A percentile compares a stretch with the other conserved stretches of the same genome.
phyloP scores from a whole-genome alignment of 106 monocot genomes.

The Narthecium ossifragum region DNA sequence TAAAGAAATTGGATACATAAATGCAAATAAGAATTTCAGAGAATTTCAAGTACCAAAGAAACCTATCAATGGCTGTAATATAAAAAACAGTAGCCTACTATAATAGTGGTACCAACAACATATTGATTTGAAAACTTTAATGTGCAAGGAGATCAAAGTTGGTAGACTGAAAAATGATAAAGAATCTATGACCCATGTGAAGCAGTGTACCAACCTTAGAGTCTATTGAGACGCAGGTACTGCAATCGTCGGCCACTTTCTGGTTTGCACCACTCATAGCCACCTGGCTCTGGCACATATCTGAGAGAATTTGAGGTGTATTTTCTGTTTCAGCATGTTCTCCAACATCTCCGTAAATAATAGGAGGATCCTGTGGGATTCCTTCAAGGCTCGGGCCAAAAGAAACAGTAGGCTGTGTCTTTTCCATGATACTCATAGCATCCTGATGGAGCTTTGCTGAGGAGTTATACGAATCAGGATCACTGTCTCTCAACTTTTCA shows the following conservation, averaged over 20 bases:
- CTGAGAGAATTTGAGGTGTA: conserved; percentile 22
- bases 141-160: too few species aligned
- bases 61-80: too few species aligned
- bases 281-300: conserved; percentile 13
- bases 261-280: conserved; percentile 9
- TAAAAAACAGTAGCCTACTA: too few species aligned
- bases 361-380: conserved; percentile 10
- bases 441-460: conserved; percentile 11
- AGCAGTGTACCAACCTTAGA: conserved; percentile 44
- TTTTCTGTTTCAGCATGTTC: conserved; percentile 26
- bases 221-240: conserved; percentile 8
- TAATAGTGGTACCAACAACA: too few species aligned
- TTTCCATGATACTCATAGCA: conserved; percentile 6
- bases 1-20: too few species aligned
- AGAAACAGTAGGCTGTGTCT: conserved; percentile 11
- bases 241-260: conserved; percentile 15
- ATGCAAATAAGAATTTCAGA: too few species aligned
- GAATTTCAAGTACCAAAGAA: too few species aligned
- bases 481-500: conserved; percentile 11
- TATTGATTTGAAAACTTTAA: too few species aligned
- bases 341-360: conserved; percentile 1
- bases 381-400: conserved; percentile 12
- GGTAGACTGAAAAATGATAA: too few species aligned
- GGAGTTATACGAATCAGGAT: conserved; percentile 1
- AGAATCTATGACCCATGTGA: too few species aligned